A percentile compares a stretch with the other conserved stretches of the same genome.
Evolutionary conservation across 1,284 basidiomycete genomes (phyloP).

Genomic region (Pseudozyma flocculosa): DNA sequence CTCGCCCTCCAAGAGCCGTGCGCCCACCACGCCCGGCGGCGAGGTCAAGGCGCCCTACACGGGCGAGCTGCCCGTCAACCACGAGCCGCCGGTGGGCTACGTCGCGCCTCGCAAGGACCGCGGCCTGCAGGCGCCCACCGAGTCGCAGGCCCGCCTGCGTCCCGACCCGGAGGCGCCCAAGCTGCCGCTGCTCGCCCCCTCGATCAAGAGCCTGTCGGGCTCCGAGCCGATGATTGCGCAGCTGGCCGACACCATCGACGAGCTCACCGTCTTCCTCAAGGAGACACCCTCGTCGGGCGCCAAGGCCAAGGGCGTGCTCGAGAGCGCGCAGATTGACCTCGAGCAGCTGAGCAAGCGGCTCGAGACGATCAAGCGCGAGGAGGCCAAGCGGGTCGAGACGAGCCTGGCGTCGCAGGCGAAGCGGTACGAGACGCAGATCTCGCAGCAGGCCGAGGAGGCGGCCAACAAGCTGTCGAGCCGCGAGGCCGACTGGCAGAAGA

Average conservation of each 20-base stretch:
- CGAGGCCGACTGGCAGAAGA: conserved; percentile 80
- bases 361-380: conserved; percentile 77
- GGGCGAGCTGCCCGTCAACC: conserved; percentile 40
- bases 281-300: conserved; percentile 58
- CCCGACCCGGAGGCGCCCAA: conserved; percentile 46
- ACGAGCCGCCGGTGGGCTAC: conserved; percentile 46
- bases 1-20: conserved; percentile 55
- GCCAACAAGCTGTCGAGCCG: conserved; percentile 81
- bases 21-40: conserved; percentile 55
- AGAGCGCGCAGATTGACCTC: conserved; percentile 72
- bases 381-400: conserved; percentile 73
- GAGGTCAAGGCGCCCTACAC: conserved; percentile 34
- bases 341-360: conserved; percentile 75
- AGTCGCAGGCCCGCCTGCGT: conserved; percentile 38
- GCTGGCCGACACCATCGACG: conserved; percentile 89
- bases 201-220: conserved; percentile 72
- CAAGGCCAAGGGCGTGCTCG: conserved; percentile 65
- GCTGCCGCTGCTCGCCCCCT: conserved; percentile 75
- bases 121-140: conserved; percentile 41
- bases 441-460: conserved; percentile 78
- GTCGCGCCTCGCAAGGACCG: conserved; percentile 37
- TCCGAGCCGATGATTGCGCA: conserved; percentile 86
- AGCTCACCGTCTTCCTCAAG: conserved; percentile 77
- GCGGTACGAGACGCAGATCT: conserved; percentile 79
- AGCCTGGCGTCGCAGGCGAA: conserved; percentile 66